phyloP scores from a whole-genome alignment of 352 stramenopile species.

The Phytopythium sindhum region DNA sequence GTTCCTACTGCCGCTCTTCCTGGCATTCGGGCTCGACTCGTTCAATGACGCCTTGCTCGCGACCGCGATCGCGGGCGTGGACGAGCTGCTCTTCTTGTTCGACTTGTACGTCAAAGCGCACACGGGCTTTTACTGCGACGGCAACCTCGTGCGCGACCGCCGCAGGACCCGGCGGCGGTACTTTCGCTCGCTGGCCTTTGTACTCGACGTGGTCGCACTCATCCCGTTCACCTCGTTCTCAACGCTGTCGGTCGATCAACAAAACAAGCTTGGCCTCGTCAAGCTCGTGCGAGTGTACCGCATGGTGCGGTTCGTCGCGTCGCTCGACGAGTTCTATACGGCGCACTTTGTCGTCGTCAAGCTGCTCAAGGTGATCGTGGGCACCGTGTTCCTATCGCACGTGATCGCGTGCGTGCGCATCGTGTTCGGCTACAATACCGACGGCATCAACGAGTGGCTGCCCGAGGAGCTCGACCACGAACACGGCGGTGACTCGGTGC shows the following conservation, averaged over 20 bases:
- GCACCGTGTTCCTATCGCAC: conserved; percentile 52
- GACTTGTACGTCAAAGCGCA: conserved; percentile 59
- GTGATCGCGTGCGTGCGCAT: conserved; percentile 55
- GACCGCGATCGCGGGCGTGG: neutral
- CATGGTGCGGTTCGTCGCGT: conserved; percentile 41
- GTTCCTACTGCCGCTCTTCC: conserved; percentile 54
- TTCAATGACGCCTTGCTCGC: neutral
- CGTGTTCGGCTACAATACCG: conserved; percentile 49
- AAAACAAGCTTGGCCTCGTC: conserved; percentile 10
- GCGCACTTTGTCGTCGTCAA: conserved; percentile 57
- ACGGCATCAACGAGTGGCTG: conserved; percentile 52
- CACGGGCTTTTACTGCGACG: conserved; percentile 56
- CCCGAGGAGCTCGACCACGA: conserved; percentile 21
- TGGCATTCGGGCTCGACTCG: conserved; percentile 39
- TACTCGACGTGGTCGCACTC: conserved; percentile 45
- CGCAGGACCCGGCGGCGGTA: conserved; percentile 40
- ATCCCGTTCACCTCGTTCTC: conserved; percentile 20
- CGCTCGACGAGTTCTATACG: conserved; percentile 60
- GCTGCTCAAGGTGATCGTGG: conserved; percentile 42
- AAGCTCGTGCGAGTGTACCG: conserved; percentile 45
- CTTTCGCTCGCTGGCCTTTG: conserved; percentile 41
- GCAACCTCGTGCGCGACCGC: conserved; percentile 51
- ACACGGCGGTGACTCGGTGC: conserved; percentile 14
- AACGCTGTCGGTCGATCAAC: neutral
- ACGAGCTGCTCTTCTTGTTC: conserved; percentile 45